These are phyloP conservation scores for Solanum etuberosum DNA, from an alignment of 257 asterid genomes.

Conservation along the genomic window DNA sequence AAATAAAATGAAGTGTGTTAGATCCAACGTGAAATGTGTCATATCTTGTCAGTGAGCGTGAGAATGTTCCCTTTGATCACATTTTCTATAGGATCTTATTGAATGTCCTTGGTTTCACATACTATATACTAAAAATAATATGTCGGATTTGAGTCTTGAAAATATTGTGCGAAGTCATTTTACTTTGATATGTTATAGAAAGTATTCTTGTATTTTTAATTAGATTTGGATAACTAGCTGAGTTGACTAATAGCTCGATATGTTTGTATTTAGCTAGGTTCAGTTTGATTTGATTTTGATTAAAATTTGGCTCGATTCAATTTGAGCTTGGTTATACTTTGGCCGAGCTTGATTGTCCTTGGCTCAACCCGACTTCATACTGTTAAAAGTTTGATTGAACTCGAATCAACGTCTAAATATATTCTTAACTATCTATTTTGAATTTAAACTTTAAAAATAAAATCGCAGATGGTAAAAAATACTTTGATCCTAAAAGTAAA, in stretches of 20 bases:
- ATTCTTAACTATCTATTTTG: rapidly evolving
- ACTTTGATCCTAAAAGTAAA: not conserved
- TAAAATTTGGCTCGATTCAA: rapidly evolving
- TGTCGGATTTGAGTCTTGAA: not conserved
- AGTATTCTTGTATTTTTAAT: not conserved
- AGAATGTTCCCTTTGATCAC: slow-evolving; percentile 16
- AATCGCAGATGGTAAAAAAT: rapidly evolving
- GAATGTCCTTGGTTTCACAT: not conserved
- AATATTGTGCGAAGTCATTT: not conserved
- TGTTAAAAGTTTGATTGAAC: not conserved
- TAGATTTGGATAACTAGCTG: not conserved
- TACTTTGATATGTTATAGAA: not conserved
- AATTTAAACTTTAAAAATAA: not conserved
- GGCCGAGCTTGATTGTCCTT: rapidly evolving
- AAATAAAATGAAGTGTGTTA: not conserved
- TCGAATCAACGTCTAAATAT: not conserved
- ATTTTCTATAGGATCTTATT: not conserved
- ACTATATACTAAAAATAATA: not conserved
- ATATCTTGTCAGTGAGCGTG: slow-evolving; percentile 24
- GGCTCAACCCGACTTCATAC: rapidly evolving
- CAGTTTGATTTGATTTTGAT: not conserved
- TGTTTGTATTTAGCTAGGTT: not conserved
- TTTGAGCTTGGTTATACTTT: not conserved
- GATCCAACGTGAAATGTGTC: slow-evolving; percentile 12
- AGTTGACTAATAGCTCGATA: rapidly evolving